These are phyloP conservation scores for Hypholoma sublateritium DNA, from an alignment of 768 basidiomycete genomes.

Conservation along the genomic window DNA sequence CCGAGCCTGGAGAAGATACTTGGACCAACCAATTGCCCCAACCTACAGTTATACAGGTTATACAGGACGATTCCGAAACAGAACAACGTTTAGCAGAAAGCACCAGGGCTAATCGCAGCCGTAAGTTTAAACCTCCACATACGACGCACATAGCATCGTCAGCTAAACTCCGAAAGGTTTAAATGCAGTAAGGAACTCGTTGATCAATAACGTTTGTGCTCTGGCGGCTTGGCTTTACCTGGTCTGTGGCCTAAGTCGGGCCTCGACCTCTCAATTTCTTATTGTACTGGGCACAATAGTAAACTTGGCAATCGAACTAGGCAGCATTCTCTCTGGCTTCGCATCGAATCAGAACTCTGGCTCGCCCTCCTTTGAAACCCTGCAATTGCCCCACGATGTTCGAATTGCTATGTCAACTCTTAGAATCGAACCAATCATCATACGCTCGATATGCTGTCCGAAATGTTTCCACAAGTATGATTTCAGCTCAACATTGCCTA, in stretches of 20 bases:
- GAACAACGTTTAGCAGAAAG: no score
- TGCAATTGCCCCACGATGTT: constrained; percentile 7
- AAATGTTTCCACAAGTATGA: constrained; percentile 13
- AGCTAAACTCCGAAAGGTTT: no score
- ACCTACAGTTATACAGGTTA: no score
- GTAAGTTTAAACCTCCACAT: no score
- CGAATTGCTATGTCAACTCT: constrained; percentile 12
- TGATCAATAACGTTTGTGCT: background rate
- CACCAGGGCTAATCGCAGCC: no score
- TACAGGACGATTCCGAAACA: no score
- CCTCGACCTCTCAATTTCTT: constrained; percentile 9
- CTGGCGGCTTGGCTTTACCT: constrained; percentile 14
- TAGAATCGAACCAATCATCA: constrained; percentile 15
- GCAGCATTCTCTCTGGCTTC: background rate
- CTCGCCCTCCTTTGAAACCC: background rate
- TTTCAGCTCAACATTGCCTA: background rate
- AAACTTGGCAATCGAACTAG: constrained; percentile 7
- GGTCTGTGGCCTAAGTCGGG: constrained; percentile 16
- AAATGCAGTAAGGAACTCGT: background rate
- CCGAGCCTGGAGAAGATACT: no score
- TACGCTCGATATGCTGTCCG: constrained; percentile 18
- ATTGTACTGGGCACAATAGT: constrained; percentile 2
- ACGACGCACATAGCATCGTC: no score
- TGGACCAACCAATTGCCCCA: no score
- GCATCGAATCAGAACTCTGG: background rate